Evolutionary conservation across 495 filamentous ascomycete genomes (phyloP).

Genomic region (Penicillium odoratum): DNA sequence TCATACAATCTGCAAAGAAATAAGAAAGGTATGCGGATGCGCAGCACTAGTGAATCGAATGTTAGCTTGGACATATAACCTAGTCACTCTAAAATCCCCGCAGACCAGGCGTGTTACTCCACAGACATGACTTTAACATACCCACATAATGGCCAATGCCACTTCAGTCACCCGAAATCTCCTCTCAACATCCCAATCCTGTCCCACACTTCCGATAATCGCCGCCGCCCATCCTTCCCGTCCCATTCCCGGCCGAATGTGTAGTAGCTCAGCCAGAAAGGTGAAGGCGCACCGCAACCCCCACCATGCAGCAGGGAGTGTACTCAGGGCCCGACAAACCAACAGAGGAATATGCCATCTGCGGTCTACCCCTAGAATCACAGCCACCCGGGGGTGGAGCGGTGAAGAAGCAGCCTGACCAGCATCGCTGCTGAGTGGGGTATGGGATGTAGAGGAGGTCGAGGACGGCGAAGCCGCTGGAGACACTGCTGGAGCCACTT

Average conservation of each 20-base stretch:
- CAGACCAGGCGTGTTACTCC: not conserved
- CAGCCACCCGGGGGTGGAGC: slow-evolving; percentile 64
- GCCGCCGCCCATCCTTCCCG: slow-evolving; percentile 47
- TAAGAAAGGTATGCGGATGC: slow-evolving; percentile 85
- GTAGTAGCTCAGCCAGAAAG: slow-evolving; percentile 56
- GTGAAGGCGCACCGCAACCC: slow-evolving; percentile 60
- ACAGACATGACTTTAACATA: slow-evolving; percentile 41
- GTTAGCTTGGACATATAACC: slow-evolving; percentile 9
- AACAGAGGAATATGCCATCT: slow-evolving; percentile 64
- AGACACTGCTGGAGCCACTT: slow-evolving; percentile 30
- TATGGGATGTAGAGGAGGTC: slow-evolving; percentile 35
- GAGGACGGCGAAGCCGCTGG: slow-evolving; percentile 39
- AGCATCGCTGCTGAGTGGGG: slow-evolving; percentile 36
- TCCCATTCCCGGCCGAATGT: slow-evolving; percentile 48
- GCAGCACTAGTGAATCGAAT: slow-evolving; percentile 56
- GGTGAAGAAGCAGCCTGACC: slow-evolving; percentile 33
- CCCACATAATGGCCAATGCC: slow-evolving; percentile 80
- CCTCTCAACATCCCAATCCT: slow-evolving; percentile 54
- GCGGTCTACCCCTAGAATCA: slow-evolving; percentile 61
- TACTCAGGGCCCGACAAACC: slow-evolving; percentile 60
- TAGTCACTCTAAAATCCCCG: not conserved
- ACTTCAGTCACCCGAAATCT: slow-evolving; percentile 73
- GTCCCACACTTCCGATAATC: slow-evolving; percentile 46
- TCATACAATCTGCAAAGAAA: slow-evolving; percentile 88
- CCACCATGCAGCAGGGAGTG: slow-evolving; percentile 61